phyloP scores from a whole-genome alignment of 164 flowering plant species.

The Chloranthus sessilifolius region DNA sequence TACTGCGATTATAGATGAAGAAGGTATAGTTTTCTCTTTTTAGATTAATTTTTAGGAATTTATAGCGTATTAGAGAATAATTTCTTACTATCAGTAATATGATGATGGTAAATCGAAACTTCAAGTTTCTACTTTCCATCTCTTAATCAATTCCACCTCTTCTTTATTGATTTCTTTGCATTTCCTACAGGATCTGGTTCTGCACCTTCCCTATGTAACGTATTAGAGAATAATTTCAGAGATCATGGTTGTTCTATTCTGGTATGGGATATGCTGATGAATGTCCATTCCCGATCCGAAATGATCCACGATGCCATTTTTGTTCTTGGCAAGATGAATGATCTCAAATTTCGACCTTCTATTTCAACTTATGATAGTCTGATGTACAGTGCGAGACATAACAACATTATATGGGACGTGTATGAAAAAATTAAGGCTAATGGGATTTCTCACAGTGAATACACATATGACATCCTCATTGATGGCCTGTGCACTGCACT shows the following conservation, averaged over 20 bases:
- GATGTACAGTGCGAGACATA: constrained; percentile 51
- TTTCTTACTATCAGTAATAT: too few species aligned
- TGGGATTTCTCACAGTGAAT: constrained; percentile 27
- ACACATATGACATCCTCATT: constrained; percentile 44
- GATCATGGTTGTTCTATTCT: constrained; percentile 33
- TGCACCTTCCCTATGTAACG: constrained; percentile 49
- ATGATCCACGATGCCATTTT: constrained; percentile 64
- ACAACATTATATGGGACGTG: constrained; percentile 40
- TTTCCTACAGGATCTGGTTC: constrained; percentile 57
- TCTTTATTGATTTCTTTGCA: constrained; percentile 21
- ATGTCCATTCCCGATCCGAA: constrained; percentile 41
- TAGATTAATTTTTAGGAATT: too few species aligned
- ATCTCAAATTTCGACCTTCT: constrained; percentile 36
- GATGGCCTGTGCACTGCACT: constrained; percentile 69
- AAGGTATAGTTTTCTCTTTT: too few species aligned
- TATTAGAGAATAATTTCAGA: constrained; percentile 39
- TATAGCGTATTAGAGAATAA: too few species aligned
- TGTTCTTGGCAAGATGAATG: constrained; percentile 58
- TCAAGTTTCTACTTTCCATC: too few species aligned
- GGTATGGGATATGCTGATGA: constrained; percentile 69
- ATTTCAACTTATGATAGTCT: constrained; percentile 51
- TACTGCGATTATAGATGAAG: too few species aligned
- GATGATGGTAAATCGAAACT: too few species aligned
- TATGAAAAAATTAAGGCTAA: constrained; percentile 34
- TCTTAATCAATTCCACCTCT: too few species aligned